phyloP scores from a whole-genome alignment of 257 asterid species.

The Hygrophila difformis region DNA sequence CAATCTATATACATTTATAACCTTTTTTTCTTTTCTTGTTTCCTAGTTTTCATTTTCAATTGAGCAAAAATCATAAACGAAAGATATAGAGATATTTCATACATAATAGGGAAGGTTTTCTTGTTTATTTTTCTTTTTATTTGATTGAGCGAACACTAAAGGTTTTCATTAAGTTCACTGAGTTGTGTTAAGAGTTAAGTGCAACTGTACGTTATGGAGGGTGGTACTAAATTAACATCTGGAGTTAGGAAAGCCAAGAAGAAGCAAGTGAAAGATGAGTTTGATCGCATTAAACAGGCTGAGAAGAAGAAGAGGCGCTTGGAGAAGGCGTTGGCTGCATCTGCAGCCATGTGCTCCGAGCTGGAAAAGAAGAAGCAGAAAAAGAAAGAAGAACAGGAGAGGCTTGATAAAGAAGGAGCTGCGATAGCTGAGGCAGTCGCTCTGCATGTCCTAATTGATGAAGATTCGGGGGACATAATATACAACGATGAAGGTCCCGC shows the following conservation, averaged over 20 bases:
- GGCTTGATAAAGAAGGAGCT: constrained; percentile 96
- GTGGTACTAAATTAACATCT: constrained; percentile 48
- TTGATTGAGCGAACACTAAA: too few species aligned
- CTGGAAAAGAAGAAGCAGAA: constrained; percentile 86
- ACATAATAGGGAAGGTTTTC: too few species aligned
- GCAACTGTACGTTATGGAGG: constrained; percentile 32
- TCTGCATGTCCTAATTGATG: constrained; percentile 83
- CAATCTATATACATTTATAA: too few species aligned
- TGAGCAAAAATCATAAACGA: too few species aligned
- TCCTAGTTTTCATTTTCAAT: too few species aligned
- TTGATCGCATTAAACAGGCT: constrained; percentile 91
- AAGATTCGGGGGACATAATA: constrained; percentile 73
- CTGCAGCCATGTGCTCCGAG: constrained; percentile 93
- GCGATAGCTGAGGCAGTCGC: constrained; percentile 98
- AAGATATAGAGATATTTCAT: too few species aligned
- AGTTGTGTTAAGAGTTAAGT: too few species aligned
- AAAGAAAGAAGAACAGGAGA: constrained; percentile 89
- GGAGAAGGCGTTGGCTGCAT: constrained; percentile 97
- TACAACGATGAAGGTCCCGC: constrained; percentile 59
- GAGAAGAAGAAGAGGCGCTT: constrained; percentile 91
- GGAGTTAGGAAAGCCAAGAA: constrained; percentile 75
- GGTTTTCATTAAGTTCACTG: too few species aligned
- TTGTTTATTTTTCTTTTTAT: too few species aligned
- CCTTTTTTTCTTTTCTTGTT: too few species aligned
- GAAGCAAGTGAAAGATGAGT: constrained; percentile 87